These are phyloP conservation scores for Lipomyces kockii DNA, from an alignment of 805 yeast species.

Conservation along the genomic window DNA sequence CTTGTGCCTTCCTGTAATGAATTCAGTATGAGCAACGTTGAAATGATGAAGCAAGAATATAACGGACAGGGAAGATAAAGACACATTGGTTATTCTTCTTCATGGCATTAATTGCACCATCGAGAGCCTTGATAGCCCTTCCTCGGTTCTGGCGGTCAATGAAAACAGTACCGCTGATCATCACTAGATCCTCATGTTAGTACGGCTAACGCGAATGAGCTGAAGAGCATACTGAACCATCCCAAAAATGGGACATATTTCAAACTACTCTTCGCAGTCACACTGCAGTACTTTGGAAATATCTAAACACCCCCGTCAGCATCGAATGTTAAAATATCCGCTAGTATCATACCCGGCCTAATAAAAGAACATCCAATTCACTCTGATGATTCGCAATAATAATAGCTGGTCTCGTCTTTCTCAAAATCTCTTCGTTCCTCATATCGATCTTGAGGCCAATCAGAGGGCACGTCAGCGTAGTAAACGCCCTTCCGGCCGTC, in stretches of 20 bases:
- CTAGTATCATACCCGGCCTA: conserved; percentile 56
- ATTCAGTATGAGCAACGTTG: background rate
- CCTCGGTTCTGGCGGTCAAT: conserved; percentile 79
- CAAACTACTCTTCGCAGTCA: conserved; percentile 87
- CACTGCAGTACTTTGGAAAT: conserved; percentile 87
- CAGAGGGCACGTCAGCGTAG: conserved; percentile 59
- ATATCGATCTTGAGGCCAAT: conserved; percentile 75
- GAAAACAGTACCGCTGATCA: conserved; percentile 86
- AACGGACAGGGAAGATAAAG: conserved; percentile 73
- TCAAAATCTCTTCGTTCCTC: conserved; percentile 64
- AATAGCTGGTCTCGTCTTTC: conserved; percentile 66
- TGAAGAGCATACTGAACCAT: conserved; percentile 63
- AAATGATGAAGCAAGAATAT: background rate
- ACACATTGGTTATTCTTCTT: conserved; percentile 70
- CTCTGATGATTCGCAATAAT: conserved; percentile 90
- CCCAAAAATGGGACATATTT: conserved; percentile 89
- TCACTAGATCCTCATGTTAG: conserved; percentile 53
- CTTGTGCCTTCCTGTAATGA: conserved; percentile 81
- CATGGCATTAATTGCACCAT: conserved; percentile 66
- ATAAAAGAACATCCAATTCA: conserved; percentile 77
- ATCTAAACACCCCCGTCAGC: conserved; percentile 40
- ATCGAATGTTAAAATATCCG: too few relatives aligned
- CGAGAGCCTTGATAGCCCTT: conserved; percentile 75
- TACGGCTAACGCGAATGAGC: background rate
- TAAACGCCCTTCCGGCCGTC: conserved; percentile 84